These are phyloP conservation scores for Cafeteria roenbergensis DNA, from an alignment of 108 stramenopile species.

Conservation along the genomic window DNA sequence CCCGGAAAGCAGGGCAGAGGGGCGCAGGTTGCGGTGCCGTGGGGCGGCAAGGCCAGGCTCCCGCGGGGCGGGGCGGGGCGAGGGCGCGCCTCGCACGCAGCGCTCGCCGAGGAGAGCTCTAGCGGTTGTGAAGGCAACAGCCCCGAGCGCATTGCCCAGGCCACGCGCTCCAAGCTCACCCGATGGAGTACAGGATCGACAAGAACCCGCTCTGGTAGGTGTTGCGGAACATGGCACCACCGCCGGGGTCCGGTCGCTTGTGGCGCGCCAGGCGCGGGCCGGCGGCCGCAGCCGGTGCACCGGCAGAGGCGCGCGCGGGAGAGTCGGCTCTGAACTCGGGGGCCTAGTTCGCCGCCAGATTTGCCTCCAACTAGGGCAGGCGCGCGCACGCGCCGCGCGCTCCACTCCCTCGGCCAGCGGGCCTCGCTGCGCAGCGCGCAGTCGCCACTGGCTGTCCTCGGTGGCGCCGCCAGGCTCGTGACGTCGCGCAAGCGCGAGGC, in stretches of 20 bases:
- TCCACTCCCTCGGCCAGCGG: not conserved
- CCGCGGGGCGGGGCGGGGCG: too few relatives aligned
- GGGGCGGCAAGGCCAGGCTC: not conserved
- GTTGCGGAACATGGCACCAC: slow-evolving; percentile 61
- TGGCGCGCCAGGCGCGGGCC: not conserved
- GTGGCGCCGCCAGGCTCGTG: not conserved
- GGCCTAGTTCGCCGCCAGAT: not conserved
- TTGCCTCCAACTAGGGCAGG: not conserved
- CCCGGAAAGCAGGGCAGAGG: not conserved
- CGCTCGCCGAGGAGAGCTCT: not conserved
- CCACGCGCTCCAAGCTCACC: slow-evolving; percentile 21
- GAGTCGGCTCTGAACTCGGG: not conserved
- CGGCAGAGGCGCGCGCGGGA: not conserved
- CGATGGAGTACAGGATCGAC: slow-evolving; percentile 73
- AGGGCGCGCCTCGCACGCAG: not conserved
- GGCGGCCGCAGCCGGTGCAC: not conserved
- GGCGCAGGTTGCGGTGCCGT: not conserved
- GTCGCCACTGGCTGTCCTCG: not conserved
- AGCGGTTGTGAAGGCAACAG: not conserved
- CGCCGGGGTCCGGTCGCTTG: not conserved
- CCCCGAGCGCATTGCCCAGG: not conserved
- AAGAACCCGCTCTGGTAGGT: slow-evolving; percentile 81
- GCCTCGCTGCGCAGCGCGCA: not conserved
- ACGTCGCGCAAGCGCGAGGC: not conserved
- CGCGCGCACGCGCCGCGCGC: too few relatives aligned